These are phyloP conservation scores for Suillus subaureus DNA, from an alignment of 768 basidiomycete genomes.

Conservation along the genomic window DNA sequence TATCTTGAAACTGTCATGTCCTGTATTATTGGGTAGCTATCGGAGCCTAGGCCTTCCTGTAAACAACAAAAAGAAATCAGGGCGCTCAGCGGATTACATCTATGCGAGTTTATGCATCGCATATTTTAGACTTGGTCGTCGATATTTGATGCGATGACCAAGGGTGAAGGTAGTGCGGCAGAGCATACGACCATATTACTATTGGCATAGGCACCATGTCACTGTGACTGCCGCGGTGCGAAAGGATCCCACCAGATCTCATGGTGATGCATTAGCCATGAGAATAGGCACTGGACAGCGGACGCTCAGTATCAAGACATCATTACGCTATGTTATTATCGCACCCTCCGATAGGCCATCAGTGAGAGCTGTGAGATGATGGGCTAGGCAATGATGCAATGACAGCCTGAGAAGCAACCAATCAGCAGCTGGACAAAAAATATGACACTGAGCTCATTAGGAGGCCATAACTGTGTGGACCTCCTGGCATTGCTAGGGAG, in stretches of 20 bases:
- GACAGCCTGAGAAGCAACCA: background rate
- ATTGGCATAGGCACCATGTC: background rate
- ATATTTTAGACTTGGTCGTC: background rate
- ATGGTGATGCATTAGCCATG: background rate
- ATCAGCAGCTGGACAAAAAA: background rate
- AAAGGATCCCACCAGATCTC: background rate
- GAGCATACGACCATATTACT: background rate
- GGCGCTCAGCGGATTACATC: background rate
- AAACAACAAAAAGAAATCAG: background rate
- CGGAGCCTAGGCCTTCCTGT: background rate
- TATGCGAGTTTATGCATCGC: background rate
- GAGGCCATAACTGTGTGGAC: background rate
- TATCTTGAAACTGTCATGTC: background rate
- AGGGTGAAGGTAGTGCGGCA: background rate
- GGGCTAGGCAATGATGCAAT: background rate
- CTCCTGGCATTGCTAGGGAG: background rate
- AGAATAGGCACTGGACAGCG: background rate
- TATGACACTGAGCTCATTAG: background rate
- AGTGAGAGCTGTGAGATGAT: background rate
- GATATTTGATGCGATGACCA: background rate
- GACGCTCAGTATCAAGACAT: background rate
- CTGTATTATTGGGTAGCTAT: background rate
- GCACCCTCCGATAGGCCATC: background rate
- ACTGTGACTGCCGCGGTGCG: background rate
- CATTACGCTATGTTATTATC: background rate